phyloP scores from a whole-genome alignment of 805 yeast genomes.

The Wickerhamomyces canadensis region DNA sequence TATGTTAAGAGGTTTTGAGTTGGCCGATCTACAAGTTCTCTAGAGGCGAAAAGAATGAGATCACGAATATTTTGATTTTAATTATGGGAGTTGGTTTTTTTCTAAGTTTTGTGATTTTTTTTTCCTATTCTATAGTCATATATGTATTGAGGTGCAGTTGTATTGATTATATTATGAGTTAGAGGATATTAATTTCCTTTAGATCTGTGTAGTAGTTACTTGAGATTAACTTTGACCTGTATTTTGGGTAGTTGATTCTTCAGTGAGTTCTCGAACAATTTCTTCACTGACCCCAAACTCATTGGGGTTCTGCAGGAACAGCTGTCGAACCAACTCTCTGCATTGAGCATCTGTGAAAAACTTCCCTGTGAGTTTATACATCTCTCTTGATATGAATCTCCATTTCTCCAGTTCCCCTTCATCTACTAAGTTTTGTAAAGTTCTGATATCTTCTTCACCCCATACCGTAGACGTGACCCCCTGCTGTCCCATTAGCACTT shows the following conservation, averaged over 20 bases:
- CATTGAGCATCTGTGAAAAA: constrained; percentile 47
- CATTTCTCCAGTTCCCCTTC: constrained; percentile 69
- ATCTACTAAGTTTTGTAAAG: constrained; percentile 50
- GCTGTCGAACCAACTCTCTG: constrained; percentile 44
- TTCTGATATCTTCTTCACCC: constrained; percentile 48
- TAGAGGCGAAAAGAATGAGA: neutral
- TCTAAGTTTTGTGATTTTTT: neutral
- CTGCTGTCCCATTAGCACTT: constrained; percentile 77
- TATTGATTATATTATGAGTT: no score
- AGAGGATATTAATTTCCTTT: no score
- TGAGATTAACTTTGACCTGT: no score
- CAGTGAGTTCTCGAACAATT: constrained; percentile 31
- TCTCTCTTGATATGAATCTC: constrained; percentile 57
- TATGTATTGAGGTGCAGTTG: no score
- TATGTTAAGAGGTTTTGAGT: constrained; percentile 5
- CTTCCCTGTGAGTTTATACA: constrained; percentile 46
- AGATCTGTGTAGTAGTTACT: no score
- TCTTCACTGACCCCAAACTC: constrained; percentile 51
- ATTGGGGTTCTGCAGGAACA: constrained; percentile 52
- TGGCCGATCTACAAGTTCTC: no score
- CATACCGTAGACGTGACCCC: constrained; percentile 68
- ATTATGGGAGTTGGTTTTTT: neutral
- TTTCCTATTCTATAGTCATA: no score
- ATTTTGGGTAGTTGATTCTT: neutral
- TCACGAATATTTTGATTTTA: neutral